Evolutionary conservation across 768 basidiomycete species (phyloP), one percentile per base, ranked within the genome.

Genomic region (Sutorius australiensis): DNA sequence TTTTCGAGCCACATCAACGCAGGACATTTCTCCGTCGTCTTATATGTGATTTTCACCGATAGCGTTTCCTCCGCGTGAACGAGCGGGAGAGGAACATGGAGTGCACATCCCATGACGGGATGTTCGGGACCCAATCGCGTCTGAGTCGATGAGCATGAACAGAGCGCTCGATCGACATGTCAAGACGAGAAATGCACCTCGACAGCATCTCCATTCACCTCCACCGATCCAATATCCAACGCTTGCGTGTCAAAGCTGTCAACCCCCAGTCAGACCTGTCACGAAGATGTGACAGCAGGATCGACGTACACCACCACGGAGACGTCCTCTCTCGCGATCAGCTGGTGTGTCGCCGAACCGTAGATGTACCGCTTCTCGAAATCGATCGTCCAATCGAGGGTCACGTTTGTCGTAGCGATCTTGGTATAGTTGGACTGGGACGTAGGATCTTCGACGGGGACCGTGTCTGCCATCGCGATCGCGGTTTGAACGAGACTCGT

Each of bases 1-100:
- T 91, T 87, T 19, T 81, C 84, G 10, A 95, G 77, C 92, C 92
- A 98, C 53, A 94, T 90, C 13, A 98, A 71, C 0, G 94, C 92
- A 1, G 84, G 85, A 64, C 83, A 84, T 9, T 78, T 74, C 51
- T 81, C 71, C 4, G 89, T 92, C 2, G 94, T 95, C 48, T 75
- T 70, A 67, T 95, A 95, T 28, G 69, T 74, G 50, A 91, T 78
- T 36, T 76, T 72, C 38, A 92, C 67, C 2, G 70, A 67, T 10
- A 73, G 53, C 11, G 57, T 63, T n/a, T 77, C 70, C 13, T 79
- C 83, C 10, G 43, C 38, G n/a, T 28, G 38, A 9, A 19, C 56
- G 2, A 57, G 48, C 0, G 78, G 75, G 8, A 95, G 74, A 0
- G 74, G 58, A 31, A 95, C 72, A 40, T 77, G 79, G 34, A 97